Percentiles rank a stretch among this genome's conserved stretches.
phyloP scores from a whole-genome alignment of 1,284 basidiomycete genomes.

The Rhodotorula sp. region DNA sequence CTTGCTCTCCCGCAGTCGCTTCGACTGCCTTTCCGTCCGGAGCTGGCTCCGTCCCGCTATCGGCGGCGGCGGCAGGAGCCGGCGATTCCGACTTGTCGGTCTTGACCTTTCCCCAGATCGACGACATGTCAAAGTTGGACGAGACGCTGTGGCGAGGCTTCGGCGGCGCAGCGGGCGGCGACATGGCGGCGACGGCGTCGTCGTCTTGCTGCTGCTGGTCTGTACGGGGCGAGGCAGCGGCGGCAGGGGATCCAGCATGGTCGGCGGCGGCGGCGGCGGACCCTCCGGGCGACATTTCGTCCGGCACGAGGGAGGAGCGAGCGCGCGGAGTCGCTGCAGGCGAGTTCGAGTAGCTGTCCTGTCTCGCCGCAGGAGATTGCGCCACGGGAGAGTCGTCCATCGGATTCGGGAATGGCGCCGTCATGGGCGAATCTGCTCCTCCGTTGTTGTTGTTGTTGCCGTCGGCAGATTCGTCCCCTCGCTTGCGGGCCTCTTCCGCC shows the following conservation, averaged over 20 bases:
- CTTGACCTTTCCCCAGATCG: constrained; percentile 40
- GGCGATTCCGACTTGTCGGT: constrained; percentile 3
- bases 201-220: constrained; percentile 9
- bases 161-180: constrained; percentile 6
- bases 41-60: too few relatives aligned
- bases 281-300: neutral
- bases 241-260: constrained; percentile 6
- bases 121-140: constrained; percentile 37
- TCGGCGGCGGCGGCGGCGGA: neutral
- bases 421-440: constrained; percentile 13
- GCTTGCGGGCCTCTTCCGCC: constrained; percentile 13
- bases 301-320: neutral
- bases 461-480: constrained; percentile 6
- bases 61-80: neutral
- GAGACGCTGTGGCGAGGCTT: constrained; percentile 18
- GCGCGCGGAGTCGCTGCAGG: neutral
- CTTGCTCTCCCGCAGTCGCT: neutral
- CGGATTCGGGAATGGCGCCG: neutral
- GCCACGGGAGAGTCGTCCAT: constrained; percentile 12
- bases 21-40: too few relatives aligned
- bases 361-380: constrained; percentile 2
- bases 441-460: neutral
- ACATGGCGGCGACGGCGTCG: neutral
- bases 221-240: neutral
- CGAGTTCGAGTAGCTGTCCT: neutral